These are phyloP conservation scores for Fusarium pseudoanthophilum DNA, from an alignment of 2,329 filamentous ascomycete genomes.

Conservation along the genomic window DNA sequence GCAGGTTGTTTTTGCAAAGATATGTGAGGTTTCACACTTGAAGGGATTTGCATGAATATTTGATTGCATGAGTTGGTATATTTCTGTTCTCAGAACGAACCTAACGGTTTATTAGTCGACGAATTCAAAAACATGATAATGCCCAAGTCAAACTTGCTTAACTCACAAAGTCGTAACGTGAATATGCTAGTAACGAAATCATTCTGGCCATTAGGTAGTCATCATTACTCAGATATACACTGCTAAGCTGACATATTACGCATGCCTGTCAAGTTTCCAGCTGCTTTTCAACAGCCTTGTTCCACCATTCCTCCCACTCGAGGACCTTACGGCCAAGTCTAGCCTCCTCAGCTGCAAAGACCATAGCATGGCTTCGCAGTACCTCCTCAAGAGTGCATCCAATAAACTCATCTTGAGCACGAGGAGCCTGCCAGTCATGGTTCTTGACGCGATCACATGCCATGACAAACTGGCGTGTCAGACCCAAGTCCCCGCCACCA, in stretches of 20 bases:
- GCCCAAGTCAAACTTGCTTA: not conserved
- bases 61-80: conserved; percentile 29
- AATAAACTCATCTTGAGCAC: conserved; percentile 79
- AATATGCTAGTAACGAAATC: not conserved
- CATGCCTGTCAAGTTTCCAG: conserved; percentile 1
- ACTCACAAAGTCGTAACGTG: not conserved
- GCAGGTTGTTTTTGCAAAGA: conserved; percentile 20
- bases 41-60: conserved; percentile 24
- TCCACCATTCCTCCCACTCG: conserved; percentile 83
- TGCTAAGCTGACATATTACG: not conserved
- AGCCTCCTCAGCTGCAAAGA: conserved; percentile 94
- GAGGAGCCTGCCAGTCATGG: conserved; percentile 70
- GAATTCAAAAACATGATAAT: conserved; percentile 25
- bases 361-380: conserved; percentile 88
- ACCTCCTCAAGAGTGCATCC: conserved; percentile 88
- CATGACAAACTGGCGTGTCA: conserved; percentile 83
- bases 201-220: not conserved
- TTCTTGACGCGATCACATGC: conserved; percentile 85
- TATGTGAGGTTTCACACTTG: not conserved
- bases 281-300: conserved; percentile 46
- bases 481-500: conserved; percentile 59
- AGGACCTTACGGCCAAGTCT: conserved; percentile 75
- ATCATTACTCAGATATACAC: not conserved
- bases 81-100: conserved; percentile 28
- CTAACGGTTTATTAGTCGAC: conserved; percentile 17